Conservation (phyloP, 768 basidiomycete species). For the Naematelia aurantialba region DNA sequence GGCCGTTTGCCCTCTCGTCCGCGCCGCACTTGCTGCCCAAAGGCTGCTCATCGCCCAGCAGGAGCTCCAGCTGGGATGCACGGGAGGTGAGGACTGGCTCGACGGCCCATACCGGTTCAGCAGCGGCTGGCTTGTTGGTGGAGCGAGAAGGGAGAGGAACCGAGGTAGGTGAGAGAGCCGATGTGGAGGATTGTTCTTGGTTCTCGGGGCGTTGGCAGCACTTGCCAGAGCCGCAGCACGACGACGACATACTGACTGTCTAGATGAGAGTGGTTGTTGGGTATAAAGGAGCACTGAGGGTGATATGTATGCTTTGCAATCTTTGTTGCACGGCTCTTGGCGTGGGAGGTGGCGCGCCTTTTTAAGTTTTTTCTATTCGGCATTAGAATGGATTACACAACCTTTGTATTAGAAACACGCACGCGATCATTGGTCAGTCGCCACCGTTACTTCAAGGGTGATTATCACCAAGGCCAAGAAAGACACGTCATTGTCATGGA, state of each 20-base stretch:
- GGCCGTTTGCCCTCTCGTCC: constrained; percentile 13
- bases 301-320: background rate
- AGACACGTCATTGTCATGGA: background rate
- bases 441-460: background rate
- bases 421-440: background rate
- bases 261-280: background rate
- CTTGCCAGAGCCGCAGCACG: background rate
- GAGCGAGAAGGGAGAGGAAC: background rate
- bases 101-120: background rate
- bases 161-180: background rate
- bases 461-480: background rate
- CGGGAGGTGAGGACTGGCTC: background rate
- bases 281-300: background rate
- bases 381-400: background rate
- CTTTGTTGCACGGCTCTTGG: background rate
- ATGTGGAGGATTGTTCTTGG: background rate
- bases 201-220: background rate
- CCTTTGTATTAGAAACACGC: background rate
- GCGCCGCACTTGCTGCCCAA: constrained; percentile 29
- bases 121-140: background rate
- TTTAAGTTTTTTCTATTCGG: background rate
- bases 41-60: constrained; percentile 21
- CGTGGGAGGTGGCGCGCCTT: background rate
- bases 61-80: constrained; percentile 17
- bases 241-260: background rate